phyloP scores from a whole-genome alignment of 2,329 filamentous ascomycete genomes.

The Acarospora socialis region DNA sequence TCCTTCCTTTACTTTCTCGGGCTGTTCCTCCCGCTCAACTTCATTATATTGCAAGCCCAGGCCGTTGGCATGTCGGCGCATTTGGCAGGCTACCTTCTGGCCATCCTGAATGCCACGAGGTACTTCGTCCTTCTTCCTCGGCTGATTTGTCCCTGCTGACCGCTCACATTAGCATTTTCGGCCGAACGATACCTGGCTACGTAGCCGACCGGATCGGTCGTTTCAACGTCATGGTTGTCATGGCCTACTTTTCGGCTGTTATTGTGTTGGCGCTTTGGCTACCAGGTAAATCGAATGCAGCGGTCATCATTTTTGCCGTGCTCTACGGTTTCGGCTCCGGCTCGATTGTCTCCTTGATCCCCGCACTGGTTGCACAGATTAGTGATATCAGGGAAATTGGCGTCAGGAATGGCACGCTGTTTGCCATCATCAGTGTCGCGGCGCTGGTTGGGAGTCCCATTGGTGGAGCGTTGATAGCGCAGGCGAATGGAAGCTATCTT shows the following conservation, averaged over 20 bases:
- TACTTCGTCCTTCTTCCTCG: slow-evolving; percentile 13
- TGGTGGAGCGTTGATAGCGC: slow-evolving; percentile 44
- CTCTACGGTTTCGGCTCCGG: slow-evolving; percentile 58
- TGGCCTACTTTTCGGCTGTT: slow-evolving; percentile 33
- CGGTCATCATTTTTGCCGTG: slow-evolving; percentile 49
- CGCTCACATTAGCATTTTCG: slow-evolving; percentile 30
- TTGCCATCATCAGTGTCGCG: slow-evolving; percentile 47
- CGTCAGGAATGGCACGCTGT: slow-evolving; percentile 49
- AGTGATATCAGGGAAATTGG: slow-evolving; percentile 57
- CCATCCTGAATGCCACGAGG: slow-evolving; percentile 38
- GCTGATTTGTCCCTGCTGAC: slow-evolving; percentile 2
- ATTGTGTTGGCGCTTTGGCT: slow-evolving; percentile 43
- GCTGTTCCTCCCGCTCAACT: slow-evolving; percentile 46
- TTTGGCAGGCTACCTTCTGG: slow-evolving; percentile 38
- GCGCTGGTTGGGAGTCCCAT: slow-evolving; percentile 55
- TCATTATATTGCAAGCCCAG: slow-evolving; percentile 32
- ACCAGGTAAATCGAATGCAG: slow-evolving; percentile 36
- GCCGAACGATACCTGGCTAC: slow-evolving; percentile 40
- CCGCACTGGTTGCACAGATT: slow-evolving; percentile 55
- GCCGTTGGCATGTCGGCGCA: slow-evolving; percentile 32
- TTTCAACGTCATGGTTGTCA: slow-evolving; percentile 39
- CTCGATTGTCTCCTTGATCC: slow-evolving; percentile 48
- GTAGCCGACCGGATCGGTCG: slow-evolving; percentile 40
- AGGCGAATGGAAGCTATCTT: slow-evolving; percentile 39
- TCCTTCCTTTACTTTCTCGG: slow-evolving; percentile 44